Percentiles rank a stretch among this genome's conserved stretches.
Evolutionary conservation across 306 rosid genomes (phyloP).

Genomic region (Astragalus membranaceus): DNA sequence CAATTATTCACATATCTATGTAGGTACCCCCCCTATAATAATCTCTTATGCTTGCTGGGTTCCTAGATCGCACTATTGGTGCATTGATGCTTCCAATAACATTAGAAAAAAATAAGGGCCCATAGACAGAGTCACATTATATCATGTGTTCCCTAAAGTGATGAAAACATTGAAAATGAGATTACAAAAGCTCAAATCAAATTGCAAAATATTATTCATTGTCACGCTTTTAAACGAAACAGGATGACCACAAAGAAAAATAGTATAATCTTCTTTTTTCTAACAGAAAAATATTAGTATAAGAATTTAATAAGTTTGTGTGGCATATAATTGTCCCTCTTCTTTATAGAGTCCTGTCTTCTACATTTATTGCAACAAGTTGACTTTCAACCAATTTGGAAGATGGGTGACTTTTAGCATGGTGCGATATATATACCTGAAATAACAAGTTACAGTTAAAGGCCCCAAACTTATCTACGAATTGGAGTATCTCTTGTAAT

Average conservation of each 20-base stretch:
- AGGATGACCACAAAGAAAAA: conserved; percentile 16
- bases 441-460: too few relatives aligned
- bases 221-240: not conserved
- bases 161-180: conserved; percentile 16
- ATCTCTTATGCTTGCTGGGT: not conserved
- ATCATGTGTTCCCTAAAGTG: conserved; percentile 26
- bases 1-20: not conserved
- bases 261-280: not conserved
- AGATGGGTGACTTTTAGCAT: too few relatives aligned
- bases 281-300: too few relatives aligned
- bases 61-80: conserved; percentile 6
- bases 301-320: not conserved
- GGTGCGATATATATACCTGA: too few relatives aligned
- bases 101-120: not conserved
- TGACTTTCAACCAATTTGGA: too few relatives aligned
- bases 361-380: too few relatives aligned
- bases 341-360: not conserved
- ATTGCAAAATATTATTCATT: conserved; percentile 11
- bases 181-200: conserved; percentile 23
- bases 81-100: conserved; percentile 1
- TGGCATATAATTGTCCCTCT: not conserved
- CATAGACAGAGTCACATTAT: conserved; percentile 9
- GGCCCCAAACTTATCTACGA: too few relatives aligned
- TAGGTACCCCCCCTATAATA: not conserved
- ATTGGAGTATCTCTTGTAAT: too few relatives aligned